Percentiles rank a stretch among this genome's conserved stretches.
Evolutionary conservation across 2,329 filamentous ascomycete species (phyloP).

Genomic region (Sclerotinia nivalis): DNA sequence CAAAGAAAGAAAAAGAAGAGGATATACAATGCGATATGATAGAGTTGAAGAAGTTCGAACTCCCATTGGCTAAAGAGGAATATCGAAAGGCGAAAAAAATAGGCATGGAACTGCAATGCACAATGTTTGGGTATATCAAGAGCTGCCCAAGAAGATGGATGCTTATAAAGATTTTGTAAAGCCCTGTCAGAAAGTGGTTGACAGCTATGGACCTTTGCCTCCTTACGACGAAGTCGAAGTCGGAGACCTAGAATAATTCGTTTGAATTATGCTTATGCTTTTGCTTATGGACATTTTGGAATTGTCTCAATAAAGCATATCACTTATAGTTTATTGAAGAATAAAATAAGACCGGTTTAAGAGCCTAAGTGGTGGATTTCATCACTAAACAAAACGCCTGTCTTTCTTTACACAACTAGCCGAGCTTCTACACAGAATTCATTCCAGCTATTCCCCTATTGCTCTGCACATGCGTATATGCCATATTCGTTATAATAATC

Average conservation of each 20-base stretch:
- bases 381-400: too few species aligned
- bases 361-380: not conserved
- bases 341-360: not conserved
- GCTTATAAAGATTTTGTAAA: not conserved
- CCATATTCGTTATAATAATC: not conserved
- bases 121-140: not conserved
- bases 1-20: too few species aligned
- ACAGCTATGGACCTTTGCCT: not conserved
- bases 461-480: too few species aligned
- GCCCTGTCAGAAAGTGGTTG: not conserved
- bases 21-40: too few species aligned
- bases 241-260: too few species aligned
- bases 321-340: not conserved
- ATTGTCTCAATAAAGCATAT: too few species aligned
- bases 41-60: too few species aligned
- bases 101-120: not conserved
- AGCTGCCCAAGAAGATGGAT: rapidly evolving
- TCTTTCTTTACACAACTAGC: not conserved
- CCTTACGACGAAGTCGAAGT: not conserved
- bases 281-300: too few species aligned
- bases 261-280: too few species aligned
- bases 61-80: not conserved
- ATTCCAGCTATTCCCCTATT: not conserved
- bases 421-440: not conserved
- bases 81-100: not conserved